phyloP scores from a whole-genome alignment of 106 monocot genomes.

The Phalaenopsis equestris region DNA sequence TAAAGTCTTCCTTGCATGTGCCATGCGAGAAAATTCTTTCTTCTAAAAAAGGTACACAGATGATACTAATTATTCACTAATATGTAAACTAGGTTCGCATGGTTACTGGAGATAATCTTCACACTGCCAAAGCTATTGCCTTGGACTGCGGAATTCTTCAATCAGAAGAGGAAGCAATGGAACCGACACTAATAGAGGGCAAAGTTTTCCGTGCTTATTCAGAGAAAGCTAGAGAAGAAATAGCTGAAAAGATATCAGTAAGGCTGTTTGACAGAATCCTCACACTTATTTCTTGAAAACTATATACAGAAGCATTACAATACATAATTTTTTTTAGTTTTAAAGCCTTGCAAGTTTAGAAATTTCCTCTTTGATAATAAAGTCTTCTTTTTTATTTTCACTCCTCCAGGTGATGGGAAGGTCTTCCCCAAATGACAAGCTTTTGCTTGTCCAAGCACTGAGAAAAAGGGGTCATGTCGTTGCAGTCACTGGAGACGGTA shows the following conservation, averaged over 20 bases:
- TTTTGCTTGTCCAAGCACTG: conserved; percentile 70
- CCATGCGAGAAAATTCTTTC: not conserved
- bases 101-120: conserved; percentile 98
- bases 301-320: not conserved
- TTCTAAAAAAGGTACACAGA: no score
- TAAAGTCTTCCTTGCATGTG: no score
- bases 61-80: not conserved
- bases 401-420: conserved; percentile 72
- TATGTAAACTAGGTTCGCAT: conserved; percentile 71
- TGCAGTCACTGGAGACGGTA: conserved; percentile 94
- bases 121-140: conserved; percentile 95
- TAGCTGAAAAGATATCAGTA: conserved; percentile 82
- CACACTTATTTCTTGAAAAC: not conserved
- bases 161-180: conserved; percentile 47
- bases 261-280: conserved; percentile 5
- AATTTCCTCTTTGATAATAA: not conserved
- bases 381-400: not conserved
- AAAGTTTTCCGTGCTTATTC: conserved; percentile 55
- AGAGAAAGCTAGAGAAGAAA: conserved; percentile 54
- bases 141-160: conserved; percentile 88
- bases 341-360: not conserved
- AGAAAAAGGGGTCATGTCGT: conserved; percentile 59
- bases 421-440: conserved; percentile 88
- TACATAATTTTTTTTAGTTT: not conserved
- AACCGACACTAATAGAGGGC: conserved; percentile 79